Evolutionary conservation across 495 filamentous ascomycete genomes (phyloP), one percentile per base, ranked within the genome.

Genomic region (Parathielavia hyrcaniae): DNA sequence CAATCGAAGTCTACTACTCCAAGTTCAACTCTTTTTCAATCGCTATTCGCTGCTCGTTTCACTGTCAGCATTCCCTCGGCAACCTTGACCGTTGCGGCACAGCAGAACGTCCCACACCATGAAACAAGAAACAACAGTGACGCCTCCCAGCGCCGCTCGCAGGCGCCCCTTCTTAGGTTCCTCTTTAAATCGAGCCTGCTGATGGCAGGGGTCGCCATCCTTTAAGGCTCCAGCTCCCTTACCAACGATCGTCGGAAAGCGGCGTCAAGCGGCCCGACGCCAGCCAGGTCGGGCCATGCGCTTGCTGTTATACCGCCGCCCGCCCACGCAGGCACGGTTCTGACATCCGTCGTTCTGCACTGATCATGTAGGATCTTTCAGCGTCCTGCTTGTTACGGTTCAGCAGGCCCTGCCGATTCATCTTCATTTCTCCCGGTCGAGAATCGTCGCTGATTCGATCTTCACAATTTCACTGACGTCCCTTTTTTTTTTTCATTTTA

Each of bases 361-460:
- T 53, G 35, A 14, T 54, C 35, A 32, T 55, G 52, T 45, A 14
- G 26, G n/a, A 30, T 30, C 26, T 30, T 30, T 30, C 26, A 55
- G 38, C 30, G 26, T 56, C 53, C 30, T 14, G 13, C 1, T 17
- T 20, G 30, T 38, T 20, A 47, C 50, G 46, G 55, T 57, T 45
- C 55, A 57, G 55, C 55, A 17, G 55, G 55, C 14, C 35, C 55
- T 57, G 55, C 55, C 55, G 26, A 41, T 57, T 34, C 20, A 50
- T 14, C 19, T 32, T 19, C 17, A 10, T 34, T 22, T 49, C 5
- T 41, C 30, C 41, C 8, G 54, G 44, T 48, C 11, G 45, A 57
- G 19, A 48, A 48, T 34, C 32, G n/a, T 57, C 54, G 54, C 54
- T 50, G 54, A 44, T 26, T 44, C 45, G n/a, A 57, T 11, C 38